Base-by-base conservation (phyloP, 75 land plant species). In the Gnetum montanum region DNA sequence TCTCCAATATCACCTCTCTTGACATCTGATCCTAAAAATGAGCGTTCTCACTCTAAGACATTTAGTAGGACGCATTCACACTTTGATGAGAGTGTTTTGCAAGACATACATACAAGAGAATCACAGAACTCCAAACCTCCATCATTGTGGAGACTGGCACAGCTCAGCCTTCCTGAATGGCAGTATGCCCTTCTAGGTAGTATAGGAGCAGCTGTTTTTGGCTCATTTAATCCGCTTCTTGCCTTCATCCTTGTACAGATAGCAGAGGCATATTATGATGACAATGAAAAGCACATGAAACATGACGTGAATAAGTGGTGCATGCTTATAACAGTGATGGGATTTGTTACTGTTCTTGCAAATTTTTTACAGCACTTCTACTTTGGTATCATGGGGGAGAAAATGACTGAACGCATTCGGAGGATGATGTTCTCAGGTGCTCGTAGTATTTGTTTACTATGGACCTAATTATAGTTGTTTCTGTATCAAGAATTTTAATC, bases 391-490 rank as follows among this genome's bases (percentile, higher is more conserved):
- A 95, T 95, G 99, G 99, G 99, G 38, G 99, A 95, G 61, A 95
- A 95, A 58, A 95, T 95, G 99, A 95, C 99, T 31, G 99, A 95
- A 58, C 83, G 99, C 46, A 80, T 95, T 27, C 71, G 99, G 24
- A 87, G 99, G 58, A 84, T 95, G 81, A 95, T 95, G 99, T 95
- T 95, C 69, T 95, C 99, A 78, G 99, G 99, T 95, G 41, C 25
- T 7, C 44, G 37, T 34, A 4, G 25, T 26, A 15, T 22, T 23
- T 65, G 28, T 43, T n/a, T 26, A 27, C 27, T 27, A 25, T 60
- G 29, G 13, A 45, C 31, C 43, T 8, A 34, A n/a, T 3, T 48
- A 22, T 50, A 31, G 1, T n/a, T 62, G 22, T 43, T 31, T 36
- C 2, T 15, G 25, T 6, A 8, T 29, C 11, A 30, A 53, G 30